Evolutionary conservation across 2,329 filamentous ascomycete species (phyloP), one percentile per base, ranked within the genome.

Genomic region (Sclerotinia subarctica): DNA sequence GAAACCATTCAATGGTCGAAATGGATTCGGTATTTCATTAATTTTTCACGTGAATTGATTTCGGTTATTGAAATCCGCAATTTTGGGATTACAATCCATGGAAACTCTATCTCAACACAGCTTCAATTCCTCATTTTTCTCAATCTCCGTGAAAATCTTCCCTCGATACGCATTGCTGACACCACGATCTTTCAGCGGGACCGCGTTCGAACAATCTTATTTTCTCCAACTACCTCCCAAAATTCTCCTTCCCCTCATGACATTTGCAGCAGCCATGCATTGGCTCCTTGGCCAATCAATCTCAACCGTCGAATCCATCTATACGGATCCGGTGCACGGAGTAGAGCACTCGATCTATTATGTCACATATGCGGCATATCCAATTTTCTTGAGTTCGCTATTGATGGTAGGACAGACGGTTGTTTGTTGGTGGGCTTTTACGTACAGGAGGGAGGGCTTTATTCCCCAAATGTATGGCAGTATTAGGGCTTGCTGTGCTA

Each of bases 401-500:
- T 52, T 72, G 47, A 72, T 73, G 70, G 46, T 72, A 21, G 67
- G 69, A 0, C 69, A 72, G 68, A 73, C 69, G 1, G 69, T 21
- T 0, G 38, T 72, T 11, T 73, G 71, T 47, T 73, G 71, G 69
- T 72, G 71, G 72, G 70, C 68, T 11, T 72, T 71, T 51, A 73
- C 70, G 1, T 72, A 69, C 56, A 65, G 66, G 5, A 65, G 70
- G 21, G 72, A 73, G 44, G 71, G 72, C 0, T 73, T 73, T 21
- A 71, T 71, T 19, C 72, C 71, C 1, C 70, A 73, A 29, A 73
- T 73, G 71, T 73, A 68, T 62, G 72, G 71, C 0, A 72, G 70
- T 13, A 73, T 72, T 15, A 67, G 72, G 32, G 47, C 71, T 19
- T 69, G 66, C n/a, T 72, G 71, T 67, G 71, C 70, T 5, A 70